Conservation (phyloP, 352 stramenopile genomes). For the Globisporangium acanthophoron region DNA sequence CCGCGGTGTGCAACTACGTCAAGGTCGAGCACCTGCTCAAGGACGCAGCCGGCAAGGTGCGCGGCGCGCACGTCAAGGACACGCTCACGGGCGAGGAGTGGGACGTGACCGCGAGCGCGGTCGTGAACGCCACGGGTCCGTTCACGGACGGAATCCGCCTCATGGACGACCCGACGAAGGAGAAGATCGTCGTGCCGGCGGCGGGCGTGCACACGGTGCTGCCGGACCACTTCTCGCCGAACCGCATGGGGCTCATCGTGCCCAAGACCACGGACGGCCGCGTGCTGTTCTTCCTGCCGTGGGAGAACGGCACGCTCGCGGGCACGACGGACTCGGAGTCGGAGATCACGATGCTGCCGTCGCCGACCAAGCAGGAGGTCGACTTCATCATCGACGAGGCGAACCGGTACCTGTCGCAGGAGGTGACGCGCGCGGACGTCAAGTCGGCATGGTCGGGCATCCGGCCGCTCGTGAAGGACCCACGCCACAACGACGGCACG, state of each 20-base stretch:
- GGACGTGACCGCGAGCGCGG: conserved; percentile 82
- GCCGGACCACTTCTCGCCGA: conserved; percentile 93
- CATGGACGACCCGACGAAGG: conserved; percentile 89
- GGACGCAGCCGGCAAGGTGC: conserved; percentile 79
- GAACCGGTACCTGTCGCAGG: conserved; percentile 88
- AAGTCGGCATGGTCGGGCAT: conserved; percentile 96
- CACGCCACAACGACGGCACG: conserved; percentile 69
- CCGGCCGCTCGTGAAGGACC: conserved; percentile 91
- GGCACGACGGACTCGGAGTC: conserved; percentile 92
- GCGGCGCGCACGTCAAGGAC: conserved; percentile 88
- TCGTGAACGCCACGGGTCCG: conserved; percentile 94
- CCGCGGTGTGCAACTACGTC: conserved; percentile 90
- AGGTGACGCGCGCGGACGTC: conserved; percentile 89
- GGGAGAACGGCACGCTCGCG: conserved; percentile 91
- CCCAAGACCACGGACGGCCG: conserved; percentile 94
- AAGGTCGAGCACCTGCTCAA: conserved; percentile 85
- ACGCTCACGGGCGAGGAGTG: conserved; percentile 86
- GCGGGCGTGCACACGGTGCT: conserved; percentile 94
- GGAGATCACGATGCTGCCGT: conserved; percentile 93
- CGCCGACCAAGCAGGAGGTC: conserved; percentile 88
- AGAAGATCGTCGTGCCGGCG: conserved; percentile 91
- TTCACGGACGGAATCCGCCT: conserved; percentile 90
- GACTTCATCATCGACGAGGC: conserved; percentile 94
- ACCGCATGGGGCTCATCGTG: conserved; percentile 94
- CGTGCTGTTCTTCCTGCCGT: conserved; percentile 95